Conservation (phyloP, 495 filamentous ascomycete genomes). For the Zalerion maritima region DNA sequence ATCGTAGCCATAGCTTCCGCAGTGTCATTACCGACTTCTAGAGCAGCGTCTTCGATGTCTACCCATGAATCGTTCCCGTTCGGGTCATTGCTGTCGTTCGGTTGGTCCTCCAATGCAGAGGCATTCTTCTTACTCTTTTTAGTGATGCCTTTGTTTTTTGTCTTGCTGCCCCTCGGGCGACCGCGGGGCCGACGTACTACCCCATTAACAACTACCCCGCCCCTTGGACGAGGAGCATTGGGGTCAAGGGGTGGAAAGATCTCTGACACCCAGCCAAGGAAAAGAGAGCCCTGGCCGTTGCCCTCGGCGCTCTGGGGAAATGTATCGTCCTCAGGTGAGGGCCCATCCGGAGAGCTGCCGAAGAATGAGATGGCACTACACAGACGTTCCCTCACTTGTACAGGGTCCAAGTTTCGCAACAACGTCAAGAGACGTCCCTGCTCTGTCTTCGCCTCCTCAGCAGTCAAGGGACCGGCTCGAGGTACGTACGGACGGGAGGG, state of each 20-base stretch:
- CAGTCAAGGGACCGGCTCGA: slow-evolving; percentile 18
- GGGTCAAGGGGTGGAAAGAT: slow-evolving; percentile 34
- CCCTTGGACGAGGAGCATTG: slow-evolving; percentile 14
- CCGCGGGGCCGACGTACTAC: too few species aligned
- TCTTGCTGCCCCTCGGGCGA: too few species aligned
- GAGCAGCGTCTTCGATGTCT: too few species aligned
- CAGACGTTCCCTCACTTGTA: slow-evolving; percentile 39
- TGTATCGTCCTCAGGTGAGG: slow-evolving; percentile 32
- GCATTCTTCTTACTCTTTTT: too few species aligned
- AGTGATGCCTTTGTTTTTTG: too few species aligned
- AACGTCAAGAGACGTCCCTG: slow-evolving; percentile 40
- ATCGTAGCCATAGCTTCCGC: too few species aligned
- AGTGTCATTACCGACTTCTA: too few species aligned
- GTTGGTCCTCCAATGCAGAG: too few species aligned
- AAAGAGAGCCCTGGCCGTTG: slow-evolving; percentile 38
- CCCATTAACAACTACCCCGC: too few species aligned
- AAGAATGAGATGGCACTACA: slow-evolving; percentile 44
- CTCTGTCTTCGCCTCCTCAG: slow-evolving; percentile 37
- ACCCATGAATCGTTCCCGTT: too few species aligned
- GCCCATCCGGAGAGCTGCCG: slow-evolving; percentile 40
- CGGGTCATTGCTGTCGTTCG: too few species aligned
- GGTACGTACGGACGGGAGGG: too few species aligned
- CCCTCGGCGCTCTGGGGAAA: slow-evolving; percentile 39
- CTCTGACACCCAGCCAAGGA: slow-evolving; percentile 43
- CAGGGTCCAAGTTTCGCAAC: slow-evolving; percentile 34